Base-by-base conservation (phyloP, 2,329 filamentous ascomycete genomes). In the Gliomastix tumulicola region DNA sequence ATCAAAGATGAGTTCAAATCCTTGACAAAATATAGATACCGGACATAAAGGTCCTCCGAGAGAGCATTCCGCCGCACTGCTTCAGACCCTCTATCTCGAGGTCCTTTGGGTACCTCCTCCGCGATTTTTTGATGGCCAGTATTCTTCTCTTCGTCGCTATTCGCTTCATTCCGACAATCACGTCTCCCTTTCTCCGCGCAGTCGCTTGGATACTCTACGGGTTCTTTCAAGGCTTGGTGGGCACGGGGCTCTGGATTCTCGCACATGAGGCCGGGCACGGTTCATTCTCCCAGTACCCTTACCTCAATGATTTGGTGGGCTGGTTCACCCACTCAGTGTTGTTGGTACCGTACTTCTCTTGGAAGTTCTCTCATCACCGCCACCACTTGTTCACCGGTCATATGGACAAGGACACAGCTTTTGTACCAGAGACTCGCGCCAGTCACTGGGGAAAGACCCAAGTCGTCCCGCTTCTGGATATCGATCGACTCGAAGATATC, bases 261-360 rank as follows among this genome's bases (percentile, higher is more conserved):
- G 80, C 75, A 12, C 82, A 86, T 54, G 82, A 86, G 56, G 82
- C 76, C 54, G 82, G 82, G 35, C 82, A 86, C 55, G 74, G 76
- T n/a, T 78, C 79, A 33, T 81, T 85, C 55, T 81, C 76, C n/a
- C 55, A 61, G 17, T 65, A 73, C 54, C 60, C 61, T 32, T 52
- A 47, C 21, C 51, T 83, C 44, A 84, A 84, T 55, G 70, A 82
- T 49, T 53, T 68, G 13, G 63, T 79, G 38, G 82, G 82, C 41
- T 82, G 79, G 66, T 53, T 71, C 34, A 59, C 78, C 15, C 82
- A 86, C 66, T 82, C 76, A 6, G 65, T 71, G 40, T 66, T 85
- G 28, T 56, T 82, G 43, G 79, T 82, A 3, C 82, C 82, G 4
- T 87, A 80, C 62, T 84, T 84, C 63, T 78, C 74, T 32, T 86